Evolutionary conservation across 441 rosid genomes (phyloP), one percentile per base, ranked within the genome.

Genomic region (Theobroma grandiflorum): DNA sequence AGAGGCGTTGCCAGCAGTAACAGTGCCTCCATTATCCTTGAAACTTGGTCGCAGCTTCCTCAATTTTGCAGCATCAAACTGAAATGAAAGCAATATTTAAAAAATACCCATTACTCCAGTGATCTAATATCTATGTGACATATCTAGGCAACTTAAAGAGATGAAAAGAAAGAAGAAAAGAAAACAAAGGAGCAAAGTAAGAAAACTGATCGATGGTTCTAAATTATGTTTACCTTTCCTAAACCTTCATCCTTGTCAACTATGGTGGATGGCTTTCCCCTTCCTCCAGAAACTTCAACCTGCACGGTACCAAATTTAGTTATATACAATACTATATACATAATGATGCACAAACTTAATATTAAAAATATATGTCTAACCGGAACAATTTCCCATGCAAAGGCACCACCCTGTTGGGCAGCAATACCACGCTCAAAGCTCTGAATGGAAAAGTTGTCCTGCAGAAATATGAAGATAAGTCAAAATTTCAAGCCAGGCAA

Each of bases 351-450:
- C 79, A 11, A 73, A 76, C 58, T 62, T 63, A 58, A 11, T 20
- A 22, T 22, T 20, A 58, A 77, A 77, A 50, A 31, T 20, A 78
- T 31, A 85, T 78, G 70, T 47, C 94, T 85, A 83, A 96, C 99
- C 85, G 96, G 96, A 82, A 84, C 90, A 70, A 97, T 95, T 91
- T 97, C 99, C 99, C 99, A 95, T 43, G 93, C 76, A 86, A 97
- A 97, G 81, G 95, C 95, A 35, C 92, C 94, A 82, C 85, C 80
- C 43, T 91, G 94, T 83, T 94, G 95, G 65, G 99, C 99, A 84
- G 99, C 97, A 85, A 97, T 95, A 76, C 98, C 98, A 80, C 98
- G 98, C 81, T 95, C 98, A 83, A 97, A 97, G 86, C 99, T 97
- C 86, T 91, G 98, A 84, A 95, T 63, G 11, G 99, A 89, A 82